Evolutionary conservation across 441 rosid species (phyloP), one percentile per base, ranked within the genome.

Genomic region (Arabidopsis hybrid): DNA sequence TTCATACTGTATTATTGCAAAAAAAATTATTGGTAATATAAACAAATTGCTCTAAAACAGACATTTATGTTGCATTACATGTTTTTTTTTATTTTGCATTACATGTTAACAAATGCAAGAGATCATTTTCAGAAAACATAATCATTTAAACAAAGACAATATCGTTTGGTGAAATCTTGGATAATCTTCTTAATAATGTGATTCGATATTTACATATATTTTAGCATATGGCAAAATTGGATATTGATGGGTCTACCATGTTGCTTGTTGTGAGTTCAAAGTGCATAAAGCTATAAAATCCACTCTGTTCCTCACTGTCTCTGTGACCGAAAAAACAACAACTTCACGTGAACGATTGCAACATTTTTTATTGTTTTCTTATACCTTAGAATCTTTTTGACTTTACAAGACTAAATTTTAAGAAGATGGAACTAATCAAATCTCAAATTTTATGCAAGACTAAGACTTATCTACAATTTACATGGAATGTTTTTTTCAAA

Each of bases 281-380:
- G 72, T 77, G 72, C 64, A 77, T 59, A 77, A 71, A 71, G 80
- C 72, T 59, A 64, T 77, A 58, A 65, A 77, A 77, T 49, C 63
- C 72, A 77, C 80, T 77, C 72, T 77, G 80, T 77, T 77, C 42
- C 80, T 71, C 76, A 34, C 76, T 65, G 76, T 59, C 76, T 77
- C 21, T 71, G 80, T 65, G 76, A 77, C 76, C 8, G 51, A 36
- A 58, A 39, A 39, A 39, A 57, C 39, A 65, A 57, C 66, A 57
- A 21, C 61, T 76, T 71, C 80, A 77, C 80, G 76, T 77, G 80
- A 71, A 59, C 72, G 72, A 77, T 77, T 62, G 61, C 2, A 50
- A 77, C 76, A 40, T 21, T 59, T 65, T 77, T 21, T 51, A 58
- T 77, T 51, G 63, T 71, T 77, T 77, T 71, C 76, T 42, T 71